These are phyloP conservation scores for Prunus padus DNA, from an alignment of 306 rosid genomes.

Conservation along the genomic window DNA sequence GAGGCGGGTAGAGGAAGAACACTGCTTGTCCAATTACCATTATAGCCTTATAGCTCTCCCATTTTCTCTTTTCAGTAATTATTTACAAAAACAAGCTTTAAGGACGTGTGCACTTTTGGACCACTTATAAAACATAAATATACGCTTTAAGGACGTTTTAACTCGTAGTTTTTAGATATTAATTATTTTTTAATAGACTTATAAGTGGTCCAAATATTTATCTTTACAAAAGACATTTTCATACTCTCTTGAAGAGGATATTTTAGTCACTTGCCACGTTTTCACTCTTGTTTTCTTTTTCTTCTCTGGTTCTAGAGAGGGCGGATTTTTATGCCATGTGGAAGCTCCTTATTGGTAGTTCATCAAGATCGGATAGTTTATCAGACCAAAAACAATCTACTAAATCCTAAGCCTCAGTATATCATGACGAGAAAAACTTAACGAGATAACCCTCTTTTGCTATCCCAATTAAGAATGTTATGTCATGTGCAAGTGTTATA, in stretches of 20 bases:
- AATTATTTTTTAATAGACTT: too few species aligned
- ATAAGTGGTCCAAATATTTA: too few species aligned
- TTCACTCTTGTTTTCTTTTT: background rate
- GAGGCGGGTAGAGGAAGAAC: conserved; percentile 44
- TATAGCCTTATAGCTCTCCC: conserved; percentile 24
- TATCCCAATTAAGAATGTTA: too few species aligned
- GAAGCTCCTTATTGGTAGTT: background rate
- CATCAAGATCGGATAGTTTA: conserved; percentile 8
- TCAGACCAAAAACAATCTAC: background rate
- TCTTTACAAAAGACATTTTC: too few species aligned
- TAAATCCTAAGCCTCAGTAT: too few species aligned
- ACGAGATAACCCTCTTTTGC: too few species aligned
- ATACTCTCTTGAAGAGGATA: background rate
- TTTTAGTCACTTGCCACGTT: conserved; percentile 36
- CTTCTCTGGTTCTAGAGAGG: background rate
- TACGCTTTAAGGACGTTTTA: too few species aligned
- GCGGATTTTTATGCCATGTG: conserved; percentile 23
- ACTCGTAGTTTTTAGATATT: too few species aligned
- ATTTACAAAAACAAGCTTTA: background rate
- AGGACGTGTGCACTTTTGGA: background rate
- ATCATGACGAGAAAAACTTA: too few species aligned
- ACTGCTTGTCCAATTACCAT: conserved; percentile 18
- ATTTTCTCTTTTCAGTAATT: background rate
- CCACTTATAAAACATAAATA: too few species aligned
- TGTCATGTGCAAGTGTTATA: too few species aligned